Conservation (phyloP, 441 rosid genomes). For the Dalechampia spathulata region DNA sequence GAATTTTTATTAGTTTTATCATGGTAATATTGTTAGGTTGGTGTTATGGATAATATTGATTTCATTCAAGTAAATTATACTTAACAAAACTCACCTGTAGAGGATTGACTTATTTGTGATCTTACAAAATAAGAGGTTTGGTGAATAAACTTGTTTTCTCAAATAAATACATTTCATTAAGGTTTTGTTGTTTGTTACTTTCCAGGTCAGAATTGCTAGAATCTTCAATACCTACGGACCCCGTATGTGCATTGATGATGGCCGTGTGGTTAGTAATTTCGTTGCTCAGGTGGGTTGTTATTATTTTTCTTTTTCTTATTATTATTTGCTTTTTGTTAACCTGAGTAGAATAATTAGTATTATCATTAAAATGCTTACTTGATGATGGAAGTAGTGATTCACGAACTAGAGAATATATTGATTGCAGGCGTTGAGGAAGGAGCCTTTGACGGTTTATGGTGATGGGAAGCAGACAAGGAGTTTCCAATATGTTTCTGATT, state of each 20-base stretch:
- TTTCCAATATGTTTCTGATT: constrained; percentile 90
- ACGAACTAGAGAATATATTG: constrained; percentile 37
- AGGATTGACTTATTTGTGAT: too few species aligned
- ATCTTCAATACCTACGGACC: constrained; percentile 94
- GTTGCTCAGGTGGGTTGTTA: constrained; percentile 70
- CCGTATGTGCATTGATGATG: constrained; percentile 90
- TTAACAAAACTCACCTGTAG: too few species aligned
- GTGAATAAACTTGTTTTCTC: too few species aligned
- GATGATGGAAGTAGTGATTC: constrained; percentile 4
- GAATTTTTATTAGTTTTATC: too few species aligned
- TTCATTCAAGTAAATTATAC: too few species aligned
- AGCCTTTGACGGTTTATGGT: constrained; percentile 90
- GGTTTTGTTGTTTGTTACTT: not conserved
- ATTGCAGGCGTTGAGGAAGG: constrained; percentile 85
- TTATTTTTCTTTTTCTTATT: not conserved
- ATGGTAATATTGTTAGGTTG: too few species aligned
- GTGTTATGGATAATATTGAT: too few species aligned
- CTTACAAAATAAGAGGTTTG: too few species aligned
- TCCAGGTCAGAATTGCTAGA: constrained; percentile 85
- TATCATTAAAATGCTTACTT: too few species aligned
- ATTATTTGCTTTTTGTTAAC: too few species aligned
- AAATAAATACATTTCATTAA: not conserved
- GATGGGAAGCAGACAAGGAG: constrained; percentile 98
- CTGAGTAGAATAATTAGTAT: too few species aligned
- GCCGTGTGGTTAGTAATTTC: constrained; percentile 92